These are phyloP conservation scores for Psidium friedrichsthalianum DNA, from an alignment of 345 rosid genomes.

Conservation along the genomic window DNA sequence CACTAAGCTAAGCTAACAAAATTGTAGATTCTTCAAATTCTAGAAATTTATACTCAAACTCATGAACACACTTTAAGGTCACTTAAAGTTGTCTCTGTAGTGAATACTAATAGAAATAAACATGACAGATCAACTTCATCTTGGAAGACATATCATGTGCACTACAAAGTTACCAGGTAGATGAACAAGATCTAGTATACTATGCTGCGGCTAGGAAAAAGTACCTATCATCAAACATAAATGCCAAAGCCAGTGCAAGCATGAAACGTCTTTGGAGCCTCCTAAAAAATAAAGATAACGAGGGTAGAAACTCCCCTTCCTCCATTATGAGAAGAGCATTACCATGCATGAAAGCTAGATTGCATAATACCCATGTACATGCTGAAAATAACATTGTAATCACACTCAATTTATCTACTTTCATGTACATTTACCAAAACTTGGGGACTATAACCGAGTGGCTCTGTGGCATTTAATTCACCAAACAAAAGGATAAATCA, in stretches of 20 bases:
- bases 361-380: conserved; percentile 20
- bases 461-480: too few species aligned
- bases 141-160: neutral
- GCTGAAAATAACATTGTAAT: conserved; percentile 22
- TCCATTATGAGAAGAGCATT: conserved; percentile 49
- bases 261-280: conserved; percentile 62
- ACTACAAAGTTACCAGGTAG: neutral
- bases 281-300: conserved; percentile 56
- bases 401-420: neutral
- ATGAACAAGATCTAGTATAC: neutral
- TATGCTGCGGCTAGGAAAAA: too few species aligned
- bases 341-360: too few species aligned
- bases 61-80: neutral
- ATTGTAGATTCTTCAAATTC: too few species aligned
- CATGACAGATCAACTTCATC: neutral
- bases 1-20: neutral
- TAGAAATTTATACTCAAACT: too few species aligned
- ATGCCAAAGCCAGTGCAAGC: conserved; percentile 77
- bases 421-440: too few species aligned
- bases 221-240: conserved; percentile 68
- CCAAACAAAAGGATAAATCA: too few species aligned
- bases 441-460: too few species aligned
- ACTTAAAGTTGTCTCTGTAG: neutral
- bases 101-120: neutral
- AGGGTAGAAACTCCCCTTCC: conserved; percentile 79